These are phyloP conservation scores for Penicillium pancosmium DNA, from an alignment of 495 filamentous ascomycete genomes.

Conservation along the genomic window DNA sequence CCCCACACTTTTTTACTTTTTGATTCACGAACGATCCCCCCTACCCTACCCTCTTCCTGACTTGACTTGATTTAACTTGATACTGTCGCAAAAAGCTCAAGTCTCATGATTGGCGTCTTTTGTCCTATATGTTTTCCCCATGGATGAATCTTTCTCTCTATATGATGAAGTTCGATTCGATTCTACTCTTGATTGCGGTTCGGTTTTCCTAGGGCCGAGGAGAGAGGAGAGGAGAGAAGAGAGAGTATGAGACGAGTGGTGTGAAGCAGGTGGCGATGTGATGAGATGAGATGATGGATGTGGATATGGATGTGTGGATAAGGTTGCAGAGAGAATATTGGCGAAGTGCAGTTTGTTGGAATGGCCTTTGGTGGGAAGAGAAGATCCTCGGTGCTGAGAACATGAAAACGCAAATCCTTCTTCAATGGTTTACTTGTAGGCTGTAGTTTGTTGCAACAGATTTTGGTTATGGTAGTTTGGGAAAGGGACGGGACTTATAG, in stretches of 20 bases:
- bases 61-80: constrained; percentile 5
- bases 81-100: constrained; percentile 19
- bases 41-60: constrained; percentile 14
- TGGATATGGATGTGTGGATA: constrained; percentile 14
- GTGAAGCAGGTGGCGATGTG: constrained; percentile 18
- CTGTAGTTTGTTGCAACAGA: neutral
- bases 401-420: constrained; percentile 30
- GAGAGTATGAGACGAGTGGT: constrained; percentile 22
- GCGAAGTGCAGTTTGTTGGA: constrained; percentile 22
- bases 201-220: constrained; percentile 29
- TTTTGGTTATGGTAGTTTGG: too few species aligned
- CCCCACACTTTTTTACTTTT: constrained; percentile 14
- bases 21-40: constrained; percentile 25
- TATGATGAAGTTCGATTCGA: constrained; percentile 21
- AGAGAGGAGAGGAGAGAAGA: constrained; percentile 21
- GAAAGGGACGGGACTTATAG: too few species aligned
- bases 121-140: constrained; percentile 38
- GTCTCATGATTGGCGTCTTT: constrained; percentile 52
- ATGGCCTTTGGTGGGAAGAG: constrained; percentile 26
- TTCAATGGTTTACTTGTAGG: constrained; percentile 1
- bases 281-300: constrained; percentile 8
- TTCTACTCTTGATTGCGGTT: constrained; percentile 33
- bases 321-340: constrained; percentile 23
- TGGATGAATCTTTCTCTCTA: constrained; percentile 35
- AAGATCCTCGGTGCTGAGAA: constrained; percentile 35